Evolutionary conservation across 495 filamentous ascomycete species (phyloP).

Genomic region (Hypoxylon fragiforme): DNA sequence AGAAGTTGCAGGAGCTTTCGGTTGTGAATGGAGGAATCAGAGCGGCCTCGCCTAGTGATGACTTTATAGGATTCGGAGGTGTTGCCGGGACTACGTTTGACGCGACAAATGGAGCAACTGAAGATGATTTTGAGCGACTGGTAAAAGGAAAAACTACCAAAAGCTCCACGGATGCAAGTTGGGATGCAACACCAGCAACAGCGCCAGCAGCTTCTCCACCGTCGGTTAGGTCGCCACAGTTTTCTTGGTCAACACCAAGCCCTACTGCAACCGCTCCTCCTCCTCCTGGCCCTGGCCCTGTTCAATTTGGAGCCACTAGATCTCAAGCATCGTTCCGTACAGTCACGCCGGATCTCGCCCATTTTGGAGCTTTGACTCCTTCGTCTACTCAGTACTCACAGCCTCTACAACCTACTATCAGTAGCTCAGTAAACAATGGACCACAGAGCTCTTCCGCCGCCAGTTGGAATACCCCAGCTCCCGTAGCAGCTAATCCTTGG

Average conservation of each 20-base stretch:
- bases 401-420: slow-evolving; percentile 47
- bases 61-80: slow-evolving; percentile 63
- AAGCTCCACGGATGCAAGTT: slow-evolving; percentile 48
- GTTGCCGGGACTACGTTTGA: slow-evolving; percentile 53
- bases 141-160: slow-evolving; percentile 66
- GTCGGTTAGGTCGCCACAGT: slow-evolving; percentile 48
- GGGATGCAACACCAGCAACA: slow-evolving; percentile 43
- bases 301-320: slow-evolving; percentile 41
- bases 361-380: slow-evolving; percentile 53
- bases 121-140: slow-evolving; percentile 81
- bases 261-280: slow-evolving; percentile 37
- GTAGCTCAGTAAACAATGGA: background rate
- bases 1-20: slow-evolving; percentile 82
- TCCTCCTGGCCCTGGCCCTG: slow-evolving; percentile 15
- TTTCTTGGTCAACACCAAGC: slow-evolving; percentile 63
- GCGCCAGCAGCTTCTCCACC: slow-evolving; percentile 25
- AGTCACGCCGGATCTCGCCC: slow-evolving; percentile 58
- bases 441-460: slow-evolving; percentile 26
- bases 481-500: slow-evolving; percentile 40
- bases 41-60: slow-evolving; percentile 46
- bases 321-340: slow-evolving; percentile 54
- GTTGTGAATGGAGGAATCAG: slow-evolving; percentile 45
- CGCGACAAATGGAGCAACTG: slow-evolving; percentile 54
- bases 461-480: slow-evolving; percentile 41
- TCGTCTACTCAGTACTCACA: slow-evolving; percentile 58